These are phyloP conservation scores for Acer saccharum DNA, from an alignment of 345 rosid genomes.

Conservation along the genomic window DNA sequence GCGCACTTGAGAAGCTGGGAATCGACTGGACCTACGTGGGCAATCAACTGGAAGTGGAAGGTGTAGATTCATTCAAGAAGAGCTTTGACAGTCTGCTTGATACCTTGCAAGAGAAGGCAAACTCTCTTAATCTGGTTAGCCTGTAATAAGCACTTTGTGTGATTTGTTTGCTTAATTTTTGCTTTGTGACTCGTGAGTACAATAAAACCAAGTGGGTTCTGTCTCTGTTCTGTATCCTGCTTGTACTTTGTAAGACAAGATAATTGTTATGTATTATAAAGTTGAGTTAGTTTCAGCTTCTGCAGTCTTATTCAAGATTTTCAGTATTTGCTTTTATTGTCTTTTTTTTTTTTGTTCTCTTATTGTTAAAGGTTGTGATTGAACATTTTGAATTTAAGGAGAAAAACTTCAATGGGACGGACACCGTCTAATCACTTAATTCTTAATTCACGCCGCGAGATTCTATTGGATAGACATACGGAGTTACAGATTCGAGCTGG, in stretches of 20 bases:
- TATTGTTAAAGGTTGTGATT: neutral
- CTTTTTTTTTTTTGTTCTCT: neutral
- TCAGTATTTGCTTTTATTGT: neutral
- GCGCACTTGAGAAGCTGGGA: conserved; percentile 93
- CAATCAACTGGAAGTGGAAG: conserved; percentile 82
- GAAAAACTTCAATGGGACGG: neutral
- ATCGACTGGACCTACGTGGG: conserved; percentile 88
- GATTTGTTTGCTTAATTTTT: conserved; percentile 5
- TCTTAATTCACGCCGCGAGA: no score
- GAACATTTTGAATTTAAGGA: neutral
- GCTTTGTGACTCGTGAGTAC: neutral
- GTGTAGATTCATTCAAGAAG: conserved; percentile 91
- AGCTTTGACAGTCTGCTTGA: conserved; percentile 92
- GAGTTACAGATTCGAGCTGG: no score
- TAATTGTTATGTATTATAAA: conserved; percentile 23
- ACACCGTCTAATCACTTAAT: no score
- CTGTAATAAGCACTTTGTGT: conserved; percentile 35
- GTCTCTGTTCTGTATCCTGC: conserved; percentile 26
- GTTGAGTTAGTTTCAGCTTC: conserved; percentile 11
- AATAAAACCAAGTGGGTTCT: conserved; percentile 30
- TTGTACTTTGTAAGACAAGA: conserved; percentile 15
- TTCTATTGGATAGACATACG: no score
- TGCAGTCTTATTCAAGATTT: conserved; percentile 2
- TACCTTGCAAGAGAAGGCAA: conserved; percentile 94
- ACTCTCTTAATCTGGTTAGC: conserved; percentile 75